phyloP scores from a whole-genome alignment of 805 yeast species.

The Spathaspora hagerdaliae region DNA sequence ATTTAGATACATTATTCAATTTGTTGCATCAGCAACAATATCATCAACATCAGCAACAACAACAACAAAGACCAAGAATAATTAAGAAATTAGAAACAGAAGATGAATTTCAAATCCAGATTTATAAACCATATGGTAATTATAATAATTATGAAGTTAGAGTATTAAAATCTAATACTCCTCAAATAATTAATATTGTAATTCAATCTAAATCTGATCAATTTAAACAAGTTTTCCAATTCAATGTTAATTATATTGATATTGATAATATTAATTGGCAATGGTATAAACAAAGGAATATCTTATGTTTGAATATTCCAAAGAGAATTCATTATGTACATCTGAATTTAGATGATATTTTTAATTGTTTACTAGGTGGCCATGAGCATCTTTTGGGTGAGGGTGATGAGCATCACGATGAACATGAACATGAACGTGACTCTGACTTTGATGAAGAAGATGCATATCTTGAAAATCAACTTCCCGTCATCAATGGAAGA shows the following conservation, averaged over 20 bases:
- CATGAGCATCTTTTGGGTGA: background rate
- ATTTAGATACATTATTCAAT: slow-evolving; percentile 11
- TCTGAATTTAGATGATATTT: slow-evolving; percentile 6
- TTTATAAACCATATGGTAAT: slow-evolving; percentile 30
- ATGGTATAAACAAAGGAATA: slow-evolving; percentile 23
- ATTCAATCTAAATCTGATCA: slow-evolving; percentile 21
- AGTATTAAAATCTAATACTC: slow-evolving; percentile 11
- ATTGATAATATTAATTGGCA: slow-evolving; percentile 32
- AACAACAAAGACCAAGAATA: slow-evolving; percentile 12
- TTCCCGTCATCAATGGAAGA: background rate
- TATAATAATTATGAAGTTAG: slow-evolving; percentile 31
- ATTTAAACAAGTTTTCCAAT: slow-evolving; percentile 29
- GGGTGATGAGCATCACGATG: slow-evolving; percentile 4
- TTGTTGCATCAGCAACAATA: slow-evolving; percentile 10
- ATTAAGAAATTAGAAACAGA: slow-evolving; percentile 33
- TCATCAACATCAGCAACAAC: background rate
- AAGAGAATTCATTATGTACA: slow-evolving; percentile 24
- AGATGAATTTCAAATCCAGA: slow-evolving; percentile 31
- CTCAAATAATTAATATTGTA: slow-evolving; percentile 16
- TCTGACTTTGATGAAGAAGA: slow-evolving; percentile 12
- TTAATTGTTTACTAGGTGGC: slow-evolving; percentile 5
- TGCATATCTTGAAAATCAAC: background rate
- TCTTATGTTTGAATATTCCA: slow-evolving; percentile 34
- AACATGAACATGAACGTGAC: background rate
- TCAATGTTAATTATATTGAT: slow-evolving; percentile 25